Base-by-base conservation (phyloP, 345 rosid species). In the Punica granatum region DNA sequence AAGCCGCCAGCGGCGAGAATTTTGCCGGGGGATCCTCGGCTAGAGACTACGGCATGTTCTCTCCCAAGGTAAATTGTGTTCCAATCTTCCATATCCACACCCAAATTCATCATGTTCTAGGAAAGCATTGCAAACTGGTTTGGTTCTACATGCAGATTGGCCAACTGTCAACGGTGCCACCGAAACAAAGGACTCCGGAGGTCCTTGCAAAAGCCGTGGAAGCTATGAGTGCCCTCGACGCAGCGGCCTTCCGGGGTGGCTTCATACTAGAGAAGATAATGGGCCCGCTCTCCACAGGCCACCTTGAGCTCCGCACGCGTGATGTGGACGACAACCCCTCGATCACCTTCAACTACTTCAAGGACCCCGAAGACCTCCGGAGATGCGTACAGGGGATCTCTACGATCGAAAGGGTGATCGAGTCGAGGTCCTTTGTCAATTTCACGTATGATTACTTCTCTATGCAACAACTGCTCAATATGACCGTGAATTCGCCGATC, bases 281-380 rank as follows among this genome's bases (percentile, higher is more conserved):
- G 34, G 83, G 83, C 12, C 86, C 86, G 1, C 33, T 51, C 19
- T 79, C 83, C 39, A 53, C 67, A 0, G 86, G 83, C 18, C 71
- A 79, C 26, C 64, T 77, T 56, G 77, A 67, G 74, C 81, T 79
- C 32, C 63, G 63, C 23, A 74, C 28, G 60, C 73, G 56, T 3
- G 35, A 75, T 66, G 72, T 76, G 18, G 44, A 71, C 19, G 78
- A 77, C 19, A 79, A 73, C 64, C 86, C 83, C 19, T 70, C 74
- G 3, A 83, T 82, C 54, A 75, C 59, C 28, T 82, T 79, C 70
- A 75, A 79, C 73, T 82, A 79, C 73, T 82, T 82, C 76, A 48
- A 71, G 42, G 78, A 79, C 21, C 81, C 81, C 23, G 78, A 77
- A 65, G 86, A 82, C 73, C 68, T 77, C 33, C 43, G 64, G 60